Conservation (phyloP, 2,329 filamentous ascomycete species). For the Pseudopithomyces chartarum region DNA sequence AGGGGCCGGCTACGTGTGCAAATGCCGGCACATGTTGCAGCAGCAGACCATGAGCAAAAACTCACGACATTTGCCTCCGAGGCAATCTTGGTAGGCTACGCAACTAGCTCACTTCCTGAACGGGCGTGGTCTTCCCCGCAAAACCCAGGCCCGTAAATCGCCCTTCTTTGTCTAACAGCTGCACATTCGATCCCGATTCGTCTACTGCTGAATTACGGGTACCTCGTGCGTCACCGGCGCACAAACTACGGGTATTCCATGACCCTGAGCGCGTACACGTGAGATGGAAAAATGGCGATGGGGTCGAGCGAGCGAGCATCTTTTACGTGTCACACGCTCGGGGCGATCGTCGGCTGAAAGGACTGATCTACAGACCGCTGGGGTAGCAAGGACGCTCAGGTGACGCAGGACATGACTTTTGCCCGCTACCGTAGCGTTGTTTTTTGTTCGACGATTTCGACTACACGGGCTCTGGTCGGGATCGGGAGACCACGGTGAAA, state of each 20-base stretch:
- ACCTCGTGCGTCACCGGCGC: constrained; percentile 14
- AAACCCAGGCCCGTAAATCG: background rate
- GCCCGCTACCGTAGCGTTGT: background rate
- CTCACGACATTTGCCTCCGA: constrained; percentile 6
- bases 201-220: background rate
- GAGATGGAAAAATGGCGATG: background rate
- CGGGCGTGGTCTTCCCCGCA: constrained; percentile 15
- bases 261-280: constrained; percentile 1
- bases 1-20: no score
- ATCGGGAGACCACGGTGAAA: background rate
- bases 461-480: background rate
- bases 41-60: background rate
- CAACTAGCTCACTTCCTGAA: constrained; percentile 1
- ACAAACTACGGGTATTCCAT: constrained; percentile 12
- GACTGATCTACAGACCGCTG: background rate
- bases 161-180: background rate
- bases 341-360: background rate
- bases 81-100: background rate
- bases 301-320: background rate
- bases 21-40: background rate
- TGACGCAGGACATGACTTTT: background rate
- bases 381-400: background rate
- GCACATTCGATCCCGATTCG: background rate
- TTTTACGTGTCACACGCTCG: constrained; percentile 2
- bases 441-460: background rate